These are phyloP conservation scores for Eragrostis tef DNA, from an alignment of 202 grass and related monocot genomes.

Conservation along the genomic window DNA sequence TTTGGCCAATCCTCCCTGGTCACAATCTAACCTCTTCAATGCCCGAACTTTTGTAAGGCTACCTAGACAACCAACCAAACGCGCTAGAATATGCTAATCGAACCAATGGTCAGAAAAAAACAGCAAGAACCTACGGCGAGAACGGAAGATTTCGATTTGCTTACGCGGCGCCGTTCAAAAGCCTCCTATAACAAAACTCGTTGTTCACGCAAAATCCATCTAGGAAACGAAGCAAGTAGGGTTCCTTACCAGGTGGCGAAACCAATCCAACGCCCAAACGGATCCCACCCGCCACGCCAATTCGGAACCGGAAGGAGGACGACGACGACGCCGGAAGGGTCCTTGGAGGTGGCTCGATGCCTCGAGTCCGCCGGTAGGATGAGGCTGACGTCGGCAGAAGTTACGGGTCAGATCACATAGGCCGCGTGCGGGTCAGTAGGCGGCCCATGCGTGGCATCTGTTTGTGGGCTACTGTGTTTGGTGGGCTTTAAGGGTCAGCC, in stretches of 20 bases:
- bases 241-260: conserved; percentile 5
- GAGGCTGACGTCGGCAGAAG: conserved; percentile 9
- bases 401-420: background rate
- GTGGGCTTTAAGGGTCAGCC: background rate
- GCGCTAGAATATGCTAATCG: background rate
- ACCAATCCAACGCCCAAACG: background rate
- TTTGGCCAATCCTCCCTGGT: background rate
- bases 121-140: background rate
- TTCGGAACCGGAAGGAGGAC: too few relatives aligned
- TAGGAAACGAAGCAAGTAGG: background rate
- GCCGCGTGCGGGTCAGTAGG: background rate
- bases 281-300: background rate
- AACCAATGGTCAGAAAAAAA: background rate
- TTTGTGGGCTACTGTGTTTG: background rate
- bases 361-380: conserved; percentile 1
- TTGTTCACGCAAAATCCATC: background rate
- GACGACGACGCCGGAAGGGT: background rate
- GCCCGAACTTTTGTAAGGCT: background rate
- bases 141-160: conserved; percentile 1
- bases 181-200: background rate
- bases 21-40: background rate
- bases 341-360: conserved; percentile 16
- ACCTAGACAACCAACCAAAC: background rate
- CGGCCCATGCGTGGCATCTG: background rate
- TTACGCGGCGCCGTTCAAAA: background rate